Conservation (phyloP, 2,329 filamentous ascomycete species). For the Neopestalotiopsis sp. region DNA sequence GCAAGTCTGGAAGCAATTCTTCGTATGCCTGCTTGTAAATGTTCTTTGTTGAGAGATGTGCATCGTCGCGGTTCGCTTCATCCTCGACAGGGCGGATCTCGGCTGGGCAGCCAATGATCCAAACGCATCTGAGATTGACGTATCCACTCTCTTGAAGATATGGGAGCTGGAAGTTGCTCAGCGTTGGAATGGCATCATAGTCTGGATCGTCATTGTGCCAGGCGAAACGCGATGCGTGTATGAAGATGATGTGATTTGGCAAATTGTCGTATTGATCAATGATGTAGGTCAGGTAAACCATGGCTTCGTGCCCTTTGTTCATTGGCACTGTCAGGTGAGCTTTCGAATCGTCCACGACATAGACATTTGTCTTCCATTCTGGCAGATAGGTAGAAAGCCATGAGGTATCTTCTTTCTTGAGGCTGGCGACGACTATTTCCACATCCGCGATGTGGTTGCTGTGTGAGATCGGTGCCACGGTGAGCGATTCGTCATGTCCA, state of each 20-base stretch:
- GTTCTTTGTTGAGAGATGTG: slow-evolving; percentile 42
- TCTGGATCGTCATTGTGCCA: slow-evolving; percentile 61
- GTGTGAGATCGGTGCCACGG: not conserved
- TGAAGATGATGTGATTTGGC: slow-evolving; percentile 50
- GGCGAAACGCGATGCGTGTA: slow-evolving; percentile 52
- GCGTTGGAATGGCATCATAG: slow-evolving; percentile 57
- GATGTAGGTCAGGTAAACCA: slow-evolving; percentile 58
- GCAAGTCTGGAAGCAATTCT: slow-evolving; percentile 44
- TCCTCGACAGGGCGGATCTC: slow-evolving; percentile 49
- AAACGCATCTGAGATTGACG: slow-evolving; percentile 65
- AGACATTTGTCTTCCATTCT: slow-evolving; percentile 57
- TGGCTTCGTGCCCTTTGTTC: slow-evolving; percentile 58
- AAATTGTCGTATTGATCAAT: slow-evolving; percentile 54
- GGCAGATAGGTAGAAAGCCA: slow-evolving; percentile 44
- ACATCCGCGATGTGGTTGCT: slow-evolving; percentile 20
- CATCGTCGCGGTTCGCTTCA: slow-evolving; percentile 41
- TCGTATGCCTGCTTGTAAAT: slow-evolving; percentile 48
- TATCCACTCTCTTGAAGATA: slow-evolving; percentile 61
- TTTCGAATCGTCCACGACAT: slow-evolving; percentile 55
- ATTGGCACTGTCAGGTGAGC: slow-evolving; percentile 52
- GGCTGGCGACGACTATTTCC: slow-evolving; percentile 39
- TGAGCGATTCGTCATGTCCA: not conserved
- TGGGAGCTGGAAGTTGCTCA: slow-evolving; percentile 52
- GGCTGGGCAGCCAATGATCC: slow-evolving; percentile 59
- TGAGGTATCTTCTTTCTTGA: slow-evolving; percentile 35